Base-by-base conservation (phyloP, 768 basidiomycete genomes). In the Boletus rubroflammeus region DNA sequence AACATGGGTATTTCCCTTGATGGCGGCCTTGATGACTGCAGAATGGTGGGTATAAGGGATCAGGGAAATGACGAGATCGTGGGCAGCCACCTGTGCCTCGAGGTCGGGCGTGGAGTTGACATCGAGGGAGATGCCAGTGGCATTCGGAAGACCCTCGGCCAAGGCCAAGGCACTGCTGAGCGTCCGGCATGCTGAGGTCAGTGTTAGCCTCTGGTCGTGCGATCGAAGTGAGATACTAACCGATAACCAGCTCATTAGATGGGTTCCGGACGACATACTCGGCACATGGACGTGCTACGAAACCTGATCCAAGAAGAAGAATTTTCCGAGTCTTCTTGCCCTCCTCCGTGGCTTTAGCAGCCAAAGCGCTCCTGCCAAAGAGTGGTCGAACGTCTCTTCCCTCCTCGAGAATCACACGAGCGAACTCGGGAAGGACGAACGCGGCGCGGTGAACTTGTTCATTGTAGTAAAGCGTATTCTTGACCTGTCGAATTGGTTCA, bases 21-120 rank as follows among this genome's bases (percentile, higher is more conserved):
- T 83, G 31, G 87, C 87, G 11, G 93, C 88, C 71, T 90, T 85
- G 75, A 98, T 95, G 67, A 99, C 93, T 28, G 78, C 76, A 17
- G 85, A 84, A 70, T 98, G 97, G 78, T 85, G 77, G 51, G 85
- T 92, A 79, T 98, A 98, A 0, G 97, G 97, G 60, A 99, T 95
- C 67, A 99, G 84, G 8, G 93, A 95, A 68, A 98, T 90, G 70
- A 98, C 93, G 47, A 98, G 81, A 71, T 98, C 93, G 70, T 91
- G 87, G 43, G 81, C 85, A 21, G 88, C 89, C 52, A 99, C 81
- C 43, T 85, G 85, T 17, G 78, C 79, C 63, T 95, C 90, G 40
- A 99, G 85, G 13, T 84, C 87, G 8, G 76, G 73, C 29, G 83
- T 72, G 62, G 86, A 75, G 58, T 72, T 78, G 38, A 93, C 95